Conservation (phyloP, 345 rosid species). For the Ricinus communis region DNA sequence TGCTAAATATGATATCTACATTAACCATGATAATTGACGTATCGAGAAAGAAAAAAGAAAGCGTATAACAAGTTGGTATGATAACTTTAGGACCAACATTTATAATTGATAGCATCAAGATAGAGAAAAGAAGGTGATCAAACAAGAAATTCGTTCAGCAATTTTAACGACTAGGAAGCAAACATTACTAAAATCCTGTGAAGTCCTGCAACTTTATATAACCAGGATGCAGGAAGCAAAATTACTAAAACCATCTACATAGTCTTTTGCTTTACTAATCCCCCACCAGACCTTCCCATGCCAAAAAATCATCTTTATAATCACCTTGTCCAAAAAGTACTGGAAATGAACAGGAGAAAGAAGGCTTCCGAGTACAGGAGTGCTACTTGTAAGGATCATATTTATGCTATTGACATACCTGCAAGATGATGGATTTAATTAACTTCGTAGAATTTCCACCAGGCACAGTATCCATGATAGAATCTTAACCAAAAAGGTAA, state of each 20-base stretch:
- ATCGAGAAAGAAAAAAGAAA: not conserved
- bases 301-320: not conserved
- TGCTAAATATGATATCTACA: not conserved
- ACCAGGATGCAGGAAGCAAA: conserved; percentile 2
- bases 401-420: conserved; percentile 75
- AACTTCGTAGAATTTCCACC: not conserved
- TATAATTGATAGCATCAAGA: not conserved
- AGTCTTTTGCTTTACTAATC: not conserved
- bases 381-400: conserved; percentile 54
- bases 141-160: too few relatives aligned
- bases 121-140: too few relatives aligned
- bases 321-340: conserved; percentile 81
- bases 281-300: not conserved
- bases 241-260: not conserved
- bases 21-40: not conserved
- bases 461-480: not conserved
- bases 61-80: not conserved
- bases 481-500: not conserved
- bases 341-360: conserved; percentile 70
- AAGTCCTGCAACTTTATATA: too few relatives aligned
- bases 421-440: conserved; percentile 32
- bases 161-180: too few relatives aligned
- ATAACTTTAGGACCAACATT: not conserved
- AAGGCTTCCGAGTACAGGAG: conserved; percentile 65
- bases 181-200: too few relatives aligned